Percentiles rank a stretch among this genome's conserved stretches.
phyloP scores from a whole-genome alignment of 192 early-diverging fungal species.

The Tieghemiomyces parasiticus region DNA sequence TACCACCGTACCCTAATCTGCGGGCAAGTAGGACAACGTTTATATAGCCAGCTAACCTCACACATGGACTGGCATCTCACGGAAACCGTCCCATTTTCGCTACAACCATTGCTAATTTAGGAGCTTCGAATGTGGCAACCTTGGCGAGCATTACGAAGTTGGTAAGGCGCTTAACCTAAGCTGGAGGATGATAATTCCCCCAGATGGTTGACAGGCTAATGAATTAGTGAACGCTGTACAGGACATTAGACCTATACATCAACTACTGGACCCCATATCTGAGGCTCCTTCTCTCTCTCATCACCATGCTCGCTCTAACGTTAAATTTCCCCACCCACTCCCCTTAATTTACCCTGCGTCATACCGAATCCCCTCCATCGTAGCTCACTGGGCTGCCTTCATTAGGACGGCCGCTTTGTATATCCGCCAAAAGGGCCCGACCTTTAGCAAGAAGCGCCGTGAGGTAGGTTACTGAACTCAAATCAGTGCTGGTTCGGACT shows the following conservation, averaged over 20 bases:
- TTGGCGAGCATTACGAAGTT: neutral
- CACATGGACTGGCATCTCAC: neutral
- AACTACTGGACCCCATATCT: neutral
- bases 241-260: neutral
- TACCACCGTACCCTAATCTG: too few species aligned
- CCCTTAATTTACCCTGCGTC: too few species aligned
- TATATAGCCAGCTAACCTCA: neutral
- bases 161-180: neutral
- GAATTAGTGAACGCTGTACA: neutral
- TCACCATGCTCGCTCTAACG: neutral
- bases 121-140: neutral
- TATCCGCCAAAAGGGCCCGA: neutral
- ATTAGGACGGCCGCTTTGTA: neutral
- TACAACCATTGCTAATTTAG: neutral
- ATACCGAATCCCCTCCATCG: too few species aligned
- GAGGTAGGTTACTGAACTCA: neutral
- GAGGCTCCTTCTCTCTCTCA: neutral
- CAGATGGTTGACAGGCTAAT: neutral
- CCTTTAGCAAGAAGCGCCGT: neutral
- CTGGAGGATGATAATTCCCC: neutral
- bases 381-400: constrained; percentile 7
- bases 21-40: neutral
- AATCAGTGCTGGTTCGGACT: neutral
- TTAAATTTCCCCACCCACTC: neutral
- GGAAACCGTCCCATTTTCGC: neutral